These are phyloP conservation scores for Phytopythium vexans DNA, from an alignment of 352 stramenopile species.

Conservation along the genomic window DNA sequence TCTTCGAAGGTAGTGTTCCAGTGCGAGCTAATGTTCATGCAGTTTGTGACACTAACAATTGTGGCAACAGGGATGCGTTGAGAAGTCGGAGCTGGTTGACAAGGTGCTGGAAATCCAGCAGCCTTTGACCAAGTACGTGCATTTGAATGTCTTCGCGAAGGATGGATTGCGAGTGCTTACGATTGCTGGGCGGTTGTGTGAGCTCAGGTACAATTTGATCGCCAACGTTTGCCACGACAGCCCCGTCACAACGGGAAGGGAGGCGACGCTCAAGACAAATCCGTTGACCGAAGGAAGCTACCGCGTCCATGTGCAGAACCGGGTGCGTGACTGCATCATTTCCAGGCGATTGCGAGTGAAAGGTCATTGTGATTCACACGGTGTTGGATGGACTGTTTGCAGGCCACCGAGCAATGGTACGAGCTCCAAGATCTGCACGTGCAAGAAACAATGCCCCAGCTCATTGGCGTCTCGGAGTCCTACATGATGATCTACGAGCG, in stretches of 20 bases:
- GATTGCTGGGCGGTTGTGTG: slow-evolving; percentile 3
- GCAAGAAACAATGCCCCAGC: slow-evolving; percentile 96
- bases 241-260: slow-evolving; percentile 89
- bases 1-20: slow-evolving; percentile 32
- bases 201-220: slow-evolving; percentile 97
- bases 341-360: too few relatives aligned
- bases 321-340: slow-evolving; percentile 32
- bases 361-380: too few relatives aligned
- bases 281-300: slow-evolving; percentile 96
- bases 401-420: slow-evolving; percentile 96
- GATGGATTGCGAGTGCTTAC: not conserved
- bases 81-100: slow-evolving; percentile 75
- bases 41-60: not conserved
- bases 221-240: slow-evolving; percentile 98
- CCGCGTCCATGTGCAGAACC: slow-evolving; percentile 95
- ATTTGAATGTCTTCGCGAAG: not conserved
- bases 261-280: slow-evolving; percentile 86
- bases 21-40: not conserved
- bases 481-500: slow-evolving; percentile 91
- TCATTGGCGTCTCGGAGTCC: slow-evolving; percentile 96
- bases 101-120: slow-evolving; percentile 48
- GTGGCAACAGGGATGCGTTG: slow-evolving; percentile 57
- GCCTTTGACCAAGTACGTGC: slow-evolving; percentile 62
- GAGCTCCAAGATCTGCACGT: slow-evolving; percentile 98
- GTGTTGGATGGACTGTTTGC: slow-evolving; percentile 1